A percentile compares a stretch with the other conserved stretches of the same genome.
Conservation (phyloP, 176 grass and related monocot species). For the Paspalum vaginatum region DNA sequence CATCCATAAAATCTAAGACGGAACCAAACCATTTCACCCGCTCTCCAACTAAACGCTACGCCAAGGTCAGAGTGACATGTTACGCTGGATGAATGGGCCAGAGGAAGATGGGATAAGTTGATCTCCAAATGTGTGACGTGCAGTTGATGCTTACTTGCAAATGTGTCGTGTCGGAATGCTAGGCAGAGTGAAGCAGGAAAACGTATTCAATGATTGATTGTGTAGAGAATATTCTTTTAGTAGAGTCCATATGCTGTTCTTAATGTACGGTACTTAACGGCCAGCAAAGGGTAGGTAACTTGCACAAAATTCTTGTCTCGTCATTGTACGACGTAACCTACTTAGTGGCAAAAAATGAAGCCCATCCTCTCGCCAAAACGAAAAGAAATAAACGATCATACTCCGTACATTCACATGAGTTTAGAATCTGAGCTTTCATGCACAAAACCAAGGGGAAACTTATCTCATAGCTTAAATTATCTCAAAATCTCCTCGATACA, state of each 20-base stretch:
- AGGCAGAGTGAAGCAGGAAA: background rate
- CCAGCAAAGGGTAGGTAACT: background rate
- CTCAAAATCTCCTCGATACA: background rate
- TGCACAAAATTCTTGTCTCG: background rate
- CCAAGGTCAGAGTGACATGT: background rate
- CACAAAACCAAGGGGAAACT: background rate
- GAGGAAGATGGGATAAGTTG: background rate
- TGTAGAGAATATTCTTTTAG: slow-evolving; percentile 32
- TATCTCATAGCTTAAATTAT: background rate
- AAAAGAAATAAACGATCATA: background rate
- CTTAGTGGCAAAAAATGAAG: background rate
- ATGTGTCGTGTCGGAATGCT: background rate
- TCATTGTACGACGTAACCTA: background rate
- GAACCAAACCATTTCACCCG: too few species aligned
- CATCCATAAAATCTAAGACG: too few species aligned
- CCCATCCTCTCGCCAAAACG: background rate
- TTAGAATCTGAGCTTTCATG: background rate
- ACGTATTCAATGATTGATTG: slow-evolving; percentile 11
- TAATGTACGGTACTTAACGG: background rate
- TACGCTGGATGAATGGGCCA: background rate
- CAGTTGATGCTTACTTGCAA: background rate
- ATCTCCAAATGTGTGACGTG: background rate
- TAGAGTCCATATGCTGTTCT: slow-evolving; percentile 24
- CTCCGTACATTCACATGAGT: background rate
- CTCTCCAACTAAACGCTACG: too few species aligned